Evolutionary conservation across 306 rosid species (phyloP), one percentile per base, ranked within the genome.

Genomic region (Rosa multiflora): DNA sequence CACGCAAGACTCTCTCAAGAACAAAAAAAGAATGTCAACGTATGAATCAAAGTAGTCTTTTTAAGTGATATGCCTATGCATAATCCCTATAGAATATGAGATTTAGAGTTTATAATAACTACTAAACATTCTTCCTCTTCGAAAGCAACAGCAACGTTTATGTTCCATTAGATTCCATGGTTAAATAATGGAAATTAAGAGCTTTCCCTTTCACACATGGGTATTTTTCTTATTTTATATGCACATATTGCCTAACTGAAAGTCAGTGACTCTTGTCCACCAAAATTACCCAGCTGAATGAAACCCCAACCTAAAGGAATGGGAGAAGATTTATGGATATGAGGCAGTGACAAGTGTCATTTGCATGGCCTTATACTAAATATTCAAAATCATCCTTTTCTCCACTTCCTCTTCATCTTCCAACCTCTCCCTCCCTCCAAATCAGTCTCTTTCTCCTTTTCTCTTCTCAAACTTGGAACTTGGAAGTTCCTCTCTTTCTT

Each of bases 281-380:
- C 39, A 67, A 42, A 52, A 73, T 72, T 35, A 47, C 26, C 6
- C 40, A 32, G 9, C 40, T 62, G 21, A 3, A 23, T 37, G 32
- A 14, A 52, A 21, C 23, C 73, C 29, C 35, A 67, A 42, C 48
- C 49, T 13, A 21, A 48, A 39, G 13, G 4, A 17, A 29, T 8
- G n/a, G 1, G 21, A 4, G 42, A 9, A 68, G 52, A 67, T 35
- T 55, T 44, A 32, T 6, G 81, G 58, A 67, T 39, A 63, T 63
- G 69, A 32, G 42, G 40, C 47, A 37, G 4, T 61, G 91, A 79
- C 97, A 92, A 48, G 94, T 94, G 97, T 92, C 97, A 78, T 77
- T 1, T 64, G 86, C 79, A 52, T 70, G 74, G 89, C 97, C 98
- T 88, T 78, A 89, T 14, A 69, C 85, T 83, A 42, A 29, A 40